These are phyloP conservation scores for Poronia punctata DNA, from an alignment of 495 filamentous ascomycete genomes.

Conservation along the genomic window DNA sequence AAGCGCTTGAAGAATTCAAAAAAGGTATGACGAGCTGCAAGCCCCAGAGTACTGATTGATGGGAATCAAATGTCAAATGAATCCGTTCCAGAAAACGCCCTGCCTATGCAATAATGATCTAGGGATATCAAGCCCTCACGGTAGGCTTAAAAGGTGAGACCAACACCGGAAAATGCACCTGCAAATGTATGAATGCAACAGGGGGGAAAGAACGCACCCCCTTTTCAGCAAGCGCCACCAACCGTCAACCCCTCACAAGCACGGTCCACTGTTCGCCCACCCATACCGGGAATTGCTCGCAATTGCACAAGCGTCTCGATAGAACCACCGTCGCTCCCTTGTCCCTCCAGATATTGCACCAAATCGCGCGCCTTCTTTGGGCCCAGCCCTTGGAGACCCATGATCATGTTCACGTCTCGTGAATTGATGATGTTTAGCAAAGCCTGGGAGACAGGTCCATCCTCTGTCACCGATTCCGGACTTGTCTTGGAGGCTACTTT, in stretches of 20 bases:
- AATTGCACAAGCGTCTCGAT: slow-evolving; percentile 47
- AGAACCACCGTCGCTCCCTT: slow-evolving; percentile 29
- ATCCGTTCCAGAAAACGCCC: slow-evolving; percentile 2
- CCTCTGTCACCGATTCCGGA: slow-evolving; percentile 12
- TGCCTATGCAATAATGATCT: slow-evolving; percentile 10
- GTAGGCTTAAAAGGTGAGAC: not conserved
- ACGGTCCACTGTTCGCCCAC: slow-evolving; percentile 51
- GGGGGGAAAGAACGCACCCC: not conserved
- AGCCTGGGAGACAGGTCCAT: slow-evolving; percentile 43
- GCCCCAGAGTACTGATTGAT: too few species aligned
- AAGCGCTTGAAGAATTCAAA: too few species aligned
- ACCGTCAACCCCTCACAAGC: slow-evolving; percentile 37
- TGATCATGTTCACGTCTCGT: slow-evolving; percentile 63
- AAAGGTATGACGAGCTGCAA: too few species aligned
- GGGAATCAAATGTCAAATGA: too few species aligned
- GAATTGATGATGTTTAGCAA: slow-evolving; percentile 84
- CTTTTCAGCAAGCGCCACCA: slow-evolving; percentile 5
- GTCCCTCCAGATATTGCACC: slow-evolving; percentile 48
- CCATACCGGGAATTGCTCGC: slow-evolving; percentile 51
- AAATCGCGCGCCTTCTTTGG: slow-evolving; percentile 60
- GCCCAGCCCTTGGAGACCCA: slow-evolving; percentile 63
- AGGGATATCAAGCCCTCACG: not conserved
- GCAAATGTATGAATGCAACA: not conserved
- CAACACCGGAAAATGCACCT: slow-evolving; percentile 9
- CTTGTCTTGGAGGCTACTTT: slow-evolving; percentile 17